phyloP scores from a whole-genome alignment of 75 land plant genomes.

The Picea sitchensis region DNA sequence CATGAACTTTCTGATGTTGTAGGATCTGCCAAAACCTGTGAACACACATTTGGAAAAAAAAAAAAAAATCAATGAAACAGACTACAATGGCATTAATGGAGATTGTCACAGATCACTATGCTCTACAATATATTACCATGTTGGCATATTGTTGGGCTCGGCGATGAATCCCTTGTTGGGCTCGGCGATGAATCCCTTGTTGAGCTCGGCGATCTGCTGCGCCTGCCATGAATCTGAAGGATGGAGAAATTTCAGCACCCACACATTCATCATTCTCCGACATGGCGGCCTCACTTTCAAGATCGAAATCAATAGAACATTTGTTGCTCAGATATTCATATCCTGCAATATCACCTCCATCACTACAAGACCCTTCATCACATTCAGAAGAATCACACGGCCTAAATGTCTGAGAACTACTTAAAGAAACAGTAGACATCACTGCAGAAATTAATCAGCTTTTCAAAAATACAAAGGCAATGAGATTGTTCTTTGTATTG shows the following conservation, averaged over 20 bases:
- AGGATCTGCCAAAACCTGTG: not conserved
- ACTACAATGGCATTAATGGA: not conserved
- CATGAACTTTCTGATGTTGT: not conserved
- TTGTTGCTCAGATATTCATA: too few relatives aligned
- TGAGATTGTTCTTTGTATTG: too few relatives aligned
- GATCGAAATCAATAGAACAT: too few relatives aligned
- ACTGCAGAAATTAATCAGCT: too few relatives aligned
- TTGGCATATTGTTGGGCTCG: not conserved
- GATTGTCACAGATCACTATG: not conserved
- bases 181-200: not conserved
- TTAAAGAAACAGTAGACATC: too few relatives aligned
- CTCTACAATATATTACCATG: not conserved
- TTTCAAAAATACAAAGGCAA: too few relatives aligned
- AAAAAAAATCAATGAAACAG: not conserved
- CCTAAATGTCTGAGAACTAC: too few relatives aligned
- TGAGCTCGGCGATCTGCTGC: not conserved
- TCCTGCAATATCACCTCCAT: too few relatives aligned
- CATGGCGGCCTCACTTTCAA: not conserved
- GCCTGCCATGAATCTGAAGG: not conserved
- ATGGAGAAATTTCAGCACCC: not conserved
- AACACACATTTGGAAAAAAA: not conserved
- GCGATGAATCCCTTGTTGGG: not conserved
- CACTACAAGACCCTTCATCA: too few relatives aligned
- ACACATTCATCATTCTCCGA: not conserved
- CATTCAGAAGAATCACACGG: too few relatives aligned